These are phyloP conservation scores for Pugionium cornutum DNA, from an alignment of 345 rosid species.

Conservation along the genomic window DNA sequence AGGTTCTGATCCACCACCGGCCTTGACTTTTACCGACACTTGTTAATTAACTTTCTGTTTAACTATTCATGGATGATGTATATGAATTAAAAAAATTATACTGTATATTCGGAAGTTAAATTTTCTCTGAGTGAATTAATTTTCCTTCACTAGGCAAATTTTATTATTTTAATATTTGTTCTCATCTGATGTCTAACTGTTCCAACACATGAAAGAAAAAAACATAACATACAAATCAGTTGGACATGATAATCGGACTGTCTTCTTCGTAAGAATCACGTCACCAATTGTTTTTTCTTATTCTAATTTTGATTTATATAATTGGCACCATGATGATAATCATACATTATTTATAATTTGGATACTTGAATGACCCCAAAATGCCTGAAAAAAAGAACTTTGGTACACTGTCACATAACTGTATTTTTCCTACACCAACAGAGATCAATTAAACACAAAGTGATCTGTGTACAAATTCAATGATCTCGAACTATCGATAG, in stretches of 20 bases:
- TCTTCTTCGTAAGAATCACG: neutral
- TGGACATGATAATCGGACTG: conserved; percentile 11
- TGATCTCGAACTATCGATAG: conserved; percentile 30
- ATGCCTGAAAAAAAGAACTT: too few species aligned
- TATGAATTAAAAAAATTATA: too few species aligned
- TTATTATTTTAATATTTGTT: neutral
- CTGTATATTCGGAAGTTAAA: too few species aligned
- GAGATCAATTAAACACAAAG: conserved; percentile 31
- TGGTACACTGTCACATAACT: too few species aligned
- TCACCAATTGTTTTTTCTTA: too few species aligned
- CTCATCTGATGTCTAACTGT: conserved; percentile 11
- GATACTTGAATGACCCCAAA: too few species aligned
- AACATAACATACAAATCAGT: conserved; percentile 27
- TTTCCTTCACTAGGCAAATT: too few species aligned
- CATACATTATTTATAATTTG: neutral
- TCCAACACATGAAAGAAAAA: conserved; percentile 39
- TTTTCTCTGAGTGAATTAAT: too few species aligned
- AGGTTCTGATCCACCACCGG: too few species aligned
- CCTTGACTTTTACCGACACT: too few species aligned
- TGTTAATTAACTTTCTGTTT: too few species aligned
- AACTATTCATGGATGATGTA: too few species aligned
- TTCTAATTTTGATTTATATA: neutral
- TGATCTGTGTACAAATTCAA: conserved; percentile 30
- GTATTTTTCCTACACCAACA: conserved; percentile 1
- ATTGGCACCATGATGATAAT: neutral